Base-by-base conservation (phyloP, 2,329 filamentous ascomycete species). In the Didymella sp. region DNA sequence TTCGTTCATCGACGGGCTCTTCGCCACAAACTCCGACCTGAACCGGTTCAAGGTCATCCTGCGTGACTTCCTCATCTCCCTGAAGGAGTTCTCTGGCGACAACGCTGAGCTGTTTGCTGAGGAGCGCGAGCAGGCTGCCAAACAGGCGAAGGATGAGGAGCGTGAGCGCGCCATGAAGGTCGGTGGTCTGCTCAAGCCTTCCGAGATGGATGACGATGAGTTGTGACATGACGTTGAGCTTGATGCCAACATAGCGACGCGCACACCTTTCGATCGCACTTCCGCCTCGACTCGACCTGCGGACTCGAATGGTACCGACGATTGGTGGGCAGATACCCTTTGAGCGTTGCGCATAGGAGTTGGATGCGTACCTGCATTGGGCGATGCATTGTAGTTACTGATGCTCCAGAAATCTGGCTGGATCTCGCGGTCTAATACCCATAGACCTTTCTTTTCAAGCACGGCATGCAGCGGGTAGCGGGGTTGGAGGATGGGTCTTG, bases 81-180 rank as follows among this genome's bases (percentile, higher is more conserved):
- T 99, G 67, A 96, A 97, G 80, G 96, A 99, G 78, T 99, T 98
- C 71, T 88, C 92, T 0, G 95, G 91, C 49, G 95, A 99, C 78
- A 97, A 98, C 69, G 87, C 94, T 1, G 95, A 99, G 73, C 84
- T 99, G 9, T 99, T 90, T 77, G 87, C 90, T 4, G 93, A 96
- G 56, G 95, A 99, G 77, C 92, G 96, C 77, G 95, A 99, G 78
- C 90, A 96, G 76, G 92, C 92, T 62, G 89, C 94, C 59, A 87
- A 87, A 63, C 91, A 94, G 68, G 91, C 90, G 43, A 92, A 93
- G 76, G 88, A 89, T 45, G 90, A 92, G 21, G 96, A 99, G 76
- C 88, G 93, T 70, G 92, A 97, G 78, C 89, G 94, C 66, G 88
- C 91, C 61, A 91, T 94, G 80, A 98, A 96, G 83, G 92, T 99